A percentile compares a stretch with the other conserved stretches of the same genome.
phyloP scores from a whole-genome alignment of 257 asterid species.

The Linderniella brevidens region DNA sequence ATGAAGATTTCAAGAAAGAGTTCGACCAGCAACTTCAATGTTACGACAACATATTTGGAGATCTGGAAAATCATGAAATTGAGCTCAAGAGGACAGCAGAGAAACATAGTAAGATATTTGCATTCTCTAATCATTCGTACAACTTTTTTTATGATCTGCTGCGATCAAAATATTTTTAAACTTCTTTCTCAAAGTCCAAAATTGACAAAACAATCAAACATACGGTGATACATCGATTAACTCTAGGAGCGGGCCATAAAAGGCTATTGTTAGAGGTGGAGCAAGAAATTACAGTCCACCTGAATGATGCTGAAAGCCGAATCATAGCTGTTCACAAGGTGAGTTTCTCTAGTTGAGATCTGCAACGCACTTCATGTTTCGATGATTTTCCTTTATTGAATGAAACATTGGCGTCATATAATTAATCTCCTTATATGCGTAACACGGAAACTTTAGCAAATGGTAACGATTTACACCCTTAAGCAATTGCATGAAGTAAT shows the following conservation, averaged over 20 bases:
- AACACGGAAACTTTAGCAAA: no score
- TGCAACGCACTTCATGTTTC: slow-evolving; percentile 4
- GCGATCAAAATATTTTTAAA: no score
- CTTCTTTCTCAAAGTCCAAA: no score
- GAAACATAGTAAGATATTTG: slow-evolving; percentile 45
- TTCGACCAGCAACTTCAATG: slow-evolving; percentile 49
- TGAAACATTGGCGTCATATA: no score
- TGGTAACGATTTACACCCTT: no score
- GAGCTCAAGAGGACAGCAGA: slow-evolving; percentile 54
- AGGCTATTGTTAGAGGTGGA: slow-evolving; percentile 15
- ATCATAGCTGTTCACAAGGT: slow-evolving; percentile 49
- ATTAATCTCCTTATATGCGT: no score
- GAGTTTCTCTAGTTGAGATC: slow-evolving; percentile 20
- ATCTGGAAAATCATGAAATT: slow-evolving; percentile 51
- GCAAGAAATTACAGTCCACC: slow-evolving; percentile 46
- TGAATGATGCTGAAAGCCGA: slow-evolving; percentile 57
- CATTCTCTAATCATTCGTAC: no score
- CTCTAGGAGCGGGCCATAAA: no score
- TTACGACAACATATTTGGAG: slow-evolving; percentile 41
- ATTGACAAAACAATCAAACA: no score
- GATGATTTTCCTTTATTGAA: slow-evolving; percentile 2
- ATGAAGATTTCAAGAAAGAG: slow-evolving; percentile 50
- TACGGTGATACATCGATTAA: no score
- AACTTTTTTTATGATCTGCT: no score
- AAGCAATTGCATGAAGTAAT: no score